These are phyloP conservation scores for Lachnellula cervina DNA, from an alignment of 2,329 filamentous ascomycete genomes.

Conservation along the genomic window DNA sequence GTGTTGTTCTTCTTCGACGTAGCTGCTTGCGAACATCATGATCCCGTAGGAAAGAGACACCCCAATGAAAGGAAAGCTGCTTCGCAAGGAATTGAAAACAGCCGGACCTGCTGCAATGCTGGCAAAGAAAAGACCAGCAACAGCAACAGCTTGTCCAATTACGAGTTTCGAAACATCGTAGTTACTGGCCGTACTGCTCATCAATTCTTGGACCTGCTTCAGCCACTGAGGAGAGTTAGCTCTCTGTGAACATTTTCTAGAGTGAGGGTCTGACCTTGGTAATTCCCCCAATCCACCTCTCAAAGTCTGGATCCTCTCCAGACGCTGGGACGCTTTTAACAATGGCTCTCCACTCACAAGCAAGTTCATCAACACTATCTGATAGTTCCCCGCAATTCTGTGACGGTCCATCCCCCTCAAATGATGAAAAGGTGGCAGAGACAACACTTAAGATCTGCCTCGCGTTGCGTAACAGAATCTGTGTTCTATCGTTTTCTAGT, in stretches of 20 bases:
- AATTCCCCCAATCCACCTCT: slow-evolving; percentile 41
- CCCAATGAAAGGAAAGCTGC: slow-evolving; percentile 41
- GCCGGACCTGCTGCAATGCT: slow-evolving; percentile 37
- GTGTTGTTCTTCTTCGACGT: slow-evolving; percentile 96
- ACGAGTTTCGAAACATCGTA: slow-evolving; percentile 68
- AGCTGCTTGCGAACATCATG: slow-evolving; percentile 98
- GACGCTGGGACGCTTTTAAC: slow-evolving; percentile 18
- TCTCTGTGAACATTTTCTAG: background rate
- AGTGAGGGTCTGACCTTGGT: slow-evolving; percentile 34
- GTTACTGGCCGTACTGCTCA: slow-evolving; percentile 89
- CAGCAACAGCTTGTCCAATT: slow-evolving; percentile 39
- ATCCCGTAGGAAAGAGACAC: slow-evolving; percentile 61
- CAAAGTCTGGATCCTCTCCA: slow-evolving; percentile 28
- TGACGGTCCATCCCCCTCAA: slow-evolving; percentile 32
- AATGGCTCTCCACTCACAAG: slow-evolving; percentile 61
- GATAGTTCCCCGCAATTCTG: slow-evolving; percentile 19
- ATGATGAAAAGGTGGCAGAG: slow-evolving; percentile 63
- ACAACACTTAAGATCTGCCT: slow-evolving; percentile 75
- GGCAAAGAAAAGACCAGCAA: slow-evolving; percentile 32
- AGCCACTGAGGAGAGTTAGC: slow-evolving; percentile 34
- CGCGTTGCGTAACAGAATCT: slow-evolving; percentile 73
- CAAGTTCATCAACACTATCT: slow-evolving; percentile 49
- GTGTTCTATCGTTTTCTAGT: slow-evolving; percentile 49
- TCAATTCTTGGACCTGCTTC: slow-evolving; percentile 57
- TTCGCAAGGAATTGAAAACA: slow-evolving; percentile 31